Evolutionary conservation across 1,139 yeast species (phyloP).

Genomic region (Scheffersomyces quercinus): DNA sequence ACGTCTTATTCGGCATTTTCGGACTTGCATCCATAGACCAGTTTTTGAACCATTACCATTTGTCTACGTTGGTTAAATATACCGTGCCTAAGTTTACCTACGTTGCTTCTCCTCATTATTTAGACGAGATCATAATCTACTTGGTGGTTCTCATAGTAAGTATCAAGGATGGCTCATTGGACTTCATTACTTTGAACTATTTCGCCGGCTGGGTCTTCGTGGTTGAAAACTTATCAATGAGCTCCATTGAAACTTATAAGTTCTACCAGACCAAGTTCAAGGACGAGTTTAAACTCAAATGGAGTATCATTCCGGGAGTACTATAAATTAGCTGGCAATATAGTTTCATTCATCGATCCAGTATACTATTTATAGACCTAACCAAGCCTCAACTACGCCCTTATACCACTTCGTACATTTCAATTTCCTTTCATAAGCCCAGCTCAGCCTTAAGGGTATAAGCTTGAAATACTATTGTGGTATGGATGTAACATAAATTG

Average conservation of each 20-base stretch:
- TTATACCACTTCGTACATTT: too few relatives aligned
- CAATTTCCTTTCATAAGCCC: too few relatives aligned
- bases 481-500: too few relatives aligned
- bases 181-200: conserved; percentile 17
- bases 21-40: conserved; percentile 55
- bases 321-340: neutral
- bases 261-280: conserved; percentile 43
- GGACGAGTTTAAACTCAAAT: conserved; percentile 9
- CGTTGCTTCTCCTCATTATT: conserved; percentile 77
- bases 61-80: conserved; percentile 67
- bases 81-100: conserved; percentile 58
- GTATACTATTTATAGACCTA: too few relatives aligned
- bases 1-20: conserved; percentile 29
- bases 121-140: conserved; percentile 73
- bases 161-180: conserved; percentile 10
- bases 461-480: too few relatives aligned
- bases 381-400: too few relatives aligned
- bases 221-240: conserved; percentile 54
- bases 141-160: conserved; percentile 28
- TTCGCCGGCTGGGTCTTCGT: conserved; percentile 55
- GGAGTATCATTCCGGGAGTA: conserved; percentile 12
- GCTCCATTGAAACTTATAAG: conserved; percentile 59
- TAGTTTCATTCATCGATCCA: too few relatives aligned
- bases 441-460: too few relatives aligned
- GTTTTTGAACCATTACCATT: conserved; percentile 54